Conservation (phyloP, 768 basidiomycete species). For the Phlebiopsis flavidoalba region DNA sequence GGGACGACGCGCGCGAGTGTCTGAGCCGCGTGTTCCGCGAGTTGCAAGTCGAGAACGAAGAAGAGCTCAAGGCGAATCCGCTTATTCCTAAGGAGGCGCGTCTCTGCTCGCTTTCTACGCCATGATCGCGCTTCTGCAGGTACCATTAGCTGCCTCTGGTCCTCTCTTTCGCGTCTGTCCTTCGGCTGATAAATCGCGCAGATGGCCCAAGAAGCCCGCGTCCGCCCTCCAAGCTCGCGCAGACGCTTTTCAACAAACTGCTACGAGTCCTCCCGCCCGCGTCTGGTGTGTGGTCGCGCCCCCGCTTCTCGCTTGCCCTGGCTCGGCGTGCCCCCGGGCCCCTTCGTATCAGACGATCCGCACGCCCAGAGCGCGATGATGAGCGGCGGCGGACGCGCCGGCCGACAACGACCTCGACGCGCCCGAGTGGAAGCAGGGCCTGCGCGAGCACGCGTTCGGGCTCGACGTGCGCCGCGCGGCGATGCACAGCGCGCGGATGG, state of each 20-base stretch:
- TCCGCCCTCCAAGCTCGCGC: conserved; percentile 29
- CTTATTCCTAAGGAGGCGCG: conserved; percentile 22
- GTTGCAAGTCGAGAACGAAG: conserved; percentile 22
- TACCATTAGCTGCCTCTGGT: too few relatives aligned
- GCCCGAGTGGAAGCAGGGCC: conserved; percentile 12
- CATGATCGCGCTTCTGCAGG: conserved; percentile 40
- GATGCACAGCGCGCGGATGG: conserved; percentile 6
- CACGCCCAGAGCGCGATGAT: conserved; percentile 7
- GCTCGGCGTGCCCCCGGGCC: conserved; percentile 35
- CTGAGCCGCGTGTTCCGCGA: conserved; percentile 30
- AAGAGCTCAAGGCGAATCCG: conserved; percentile 12
- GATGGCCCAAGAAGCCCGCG: conserved; percentile 39
- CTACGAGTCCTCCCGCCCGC: conserved; percentile 28
- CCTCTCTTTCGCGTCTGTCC: too few relatives aligned
- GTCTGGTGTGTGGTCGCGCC: conserved; percentile 37
- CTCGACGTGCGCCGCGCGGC: conserved; percentile 11
- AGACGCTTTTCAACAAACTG: conserved; percentile 22
- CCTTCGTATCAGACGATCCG: conserved; percentile 25
- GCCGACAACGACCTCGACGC: neutral
- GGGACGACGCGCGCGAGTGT: conserved; percentile 24
- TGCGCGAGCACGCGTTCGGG: conserved; percentile 8
- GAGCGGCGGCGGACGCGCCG: neutral
- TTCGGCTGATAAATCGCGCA: conserved; percentile 18
- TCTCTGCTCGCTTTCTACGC: conserved; percentile 34
- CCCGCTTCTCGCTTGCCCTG: conserved; percentile 28